phyloP scores from a whole-genome alignment of 2,329 filamentous ascomycete species.

The Claviceps cyperi region DNA sequence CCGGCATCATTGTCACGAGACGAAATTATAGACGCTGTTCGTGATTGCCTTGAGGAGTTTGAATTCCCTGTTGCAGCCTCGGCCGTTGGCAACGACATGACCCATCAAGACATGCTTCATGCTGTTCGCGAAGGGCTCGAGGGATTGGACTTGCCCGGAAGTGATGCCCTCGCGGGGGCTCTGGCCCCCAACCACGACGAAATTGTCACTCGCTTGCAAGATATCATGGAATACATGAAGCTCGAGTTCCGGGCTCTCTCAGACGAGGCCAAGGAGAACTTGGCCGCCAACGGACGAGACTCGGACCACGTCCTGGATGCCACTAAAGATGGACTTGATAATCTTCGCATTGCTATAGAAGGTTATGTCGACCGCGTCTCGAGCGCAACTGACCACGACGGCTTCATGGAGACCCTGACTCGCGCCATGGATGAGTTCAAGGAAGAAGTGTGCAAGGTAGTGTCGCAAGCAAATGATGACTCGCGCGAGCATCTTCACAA shows the following conservation, averaged over 20 bases:
- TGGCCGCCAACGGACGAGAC: slow-evolving; percentile 62
- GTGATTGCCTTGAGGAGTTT: slow-evolving; percentile 75
- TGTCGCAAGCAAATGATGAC: slow-evolving; percentile 31
- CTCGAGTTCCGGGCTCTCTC: slow-evolving; percentile 45
- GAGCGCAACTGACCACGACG: slow-evolving; percentile 57
- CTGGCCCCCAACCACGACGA: slow-evolving; percentile 29
- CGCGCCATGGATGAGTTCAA: slow-evolving; percentile 52
- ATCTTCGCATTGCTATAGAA: slow-evolving; percentile 66
- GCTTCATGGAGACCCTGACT: slow-evolving; percentile 57
- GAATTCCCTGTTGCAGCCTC: slow-evolving; percentile 54
- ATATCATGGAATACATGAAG: slow-evolving; percentile 48
- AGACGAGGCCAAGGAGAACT: slow-evolving; percentile 60
- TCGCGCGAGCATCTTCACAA: slow-evolving; percentile 55
- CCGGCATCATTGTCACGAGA: slow-evolving; percentile 60
- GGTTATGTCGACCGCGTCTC: slow-evolving; percentile 60
- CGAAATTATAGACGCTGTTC: slow-evolving; percentile 70
- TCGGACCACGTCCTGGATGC: slow-evolving; percentile 82
- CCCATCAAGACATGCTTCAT: slow-evolving; percentile 47
- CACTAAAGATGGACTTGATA: slow-evolving; percentile 75
- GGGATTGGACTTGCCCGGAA: slow-evolving; percentile 30
- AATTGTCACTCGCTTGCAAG: slow-evolving; percentile 41
- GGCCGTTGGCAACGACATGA: slow-evolving; percentile 36
- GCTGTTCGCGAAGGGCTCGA: slow-evolving; percentile 47
- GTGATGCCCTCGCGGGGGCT: slow-evolving; percentile 27
- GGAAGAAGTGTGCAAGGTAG: slow-evolving; percentile 51